These are phyloP conservation scores for Euphorbia lathyris DNA, from an alignment of 345 rosid genomes.

Conservation along the genomic window DNA sequence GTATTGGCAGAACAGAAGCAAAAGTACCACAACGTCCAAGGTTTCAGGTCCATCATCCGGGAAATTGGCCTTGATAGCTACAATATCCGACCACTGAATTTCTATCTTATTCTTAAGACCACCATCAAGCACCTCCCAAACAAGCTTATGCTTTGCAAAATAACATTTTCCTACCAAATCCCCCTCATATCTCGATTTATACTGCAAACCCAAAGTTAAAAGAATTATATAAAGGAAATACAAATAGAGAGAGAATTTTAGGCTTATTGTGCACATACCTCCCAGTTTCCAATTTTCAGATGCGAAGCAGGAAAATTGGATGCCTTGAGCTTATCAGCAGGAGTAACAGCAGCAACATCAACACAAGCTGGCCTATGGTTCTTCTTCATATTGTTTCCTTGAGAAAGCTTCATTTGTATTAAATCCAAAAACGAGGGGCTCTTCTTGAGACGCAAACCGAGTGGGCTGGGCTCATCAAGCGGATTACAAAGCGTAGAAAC, in stretches of 20 bases:
- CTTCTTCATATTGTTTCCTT: constrained; percentile 47
- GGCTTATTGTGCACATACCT: constrained; percentile 42
- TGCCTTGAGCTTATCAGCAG: constrained; percentile 83
- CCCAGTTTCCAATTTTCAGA: constrained; percentile 80
- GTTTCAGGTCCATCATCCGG: constrained; percentile 83
- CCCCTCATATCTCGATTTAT: constrained; percentile 91
- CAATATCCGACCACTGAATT: constrained; percentile 97
- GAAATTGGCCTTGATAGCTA: constrained; percentile 74
- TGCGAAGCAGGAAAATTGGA: constrained; percentile 84
- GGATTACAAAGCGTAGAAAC: constrained; percentile 46
- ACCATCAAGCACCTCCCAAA: constrained; percentile 95
- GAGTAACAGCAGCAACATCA: constrained; percentile 21
- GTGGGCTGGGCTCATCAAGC: constrained; percentile 89
- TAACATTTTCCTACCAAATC: constrained; percentile 98
- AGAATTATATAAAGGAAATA: not conserved
- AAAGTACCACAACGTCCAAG: constrained; percentile 71
- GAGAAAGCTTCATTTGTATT: constrained; percentile 85
- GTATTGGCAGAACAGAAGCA: not conserved
- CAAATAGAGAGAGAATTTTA: not conserved
- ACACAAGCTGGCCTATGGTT: constrained; percentile 16
- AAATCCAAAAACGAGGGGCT: constrained; percentile 91
- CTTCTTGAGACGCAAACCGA: constrained; percentile 84
- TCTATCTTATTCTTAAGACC: constrained; percentile 97
- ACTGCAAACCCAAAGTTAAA: constrained; percentile 38
- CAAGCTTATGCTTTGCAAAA: constrained; percentile 96